Evolutionary conservation across 2,329 filamentous ascomycete species (phyloP), one percentile per base, ranked within the genome.

Genomic region (Colletotrichum sojae): DNA sequence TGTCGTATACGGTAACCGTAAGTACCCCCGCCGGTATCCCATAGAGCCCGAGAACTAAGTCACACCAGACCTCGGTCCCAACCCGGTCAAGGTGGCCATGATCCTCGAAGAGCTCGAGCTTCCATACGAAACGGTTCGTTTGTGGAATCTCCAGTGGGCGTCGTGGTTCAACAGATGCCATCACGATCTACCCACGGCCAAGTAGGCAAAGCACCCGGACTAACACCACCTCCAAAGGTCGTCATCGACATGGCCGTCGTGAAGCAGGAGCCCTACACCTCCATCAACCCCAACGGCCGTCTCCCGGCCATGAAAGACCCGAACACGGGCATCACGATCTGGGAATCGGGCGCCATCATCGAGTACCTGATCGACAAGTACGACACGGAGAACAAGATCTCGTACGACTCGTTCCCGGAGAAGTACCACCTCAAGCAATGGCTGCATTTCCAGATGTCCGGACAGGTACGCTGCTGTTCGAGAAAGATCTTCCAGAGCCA

Each of bases 41-140:
- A 36, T 36, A 10, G 31, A 4, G 3, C 31, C 8, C 31, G 31
- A 36, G 3, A 4, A 36, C 31, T 36, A 36, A 36, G 6, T 36
- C 10, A 36, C 10, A 36, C 31, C 59, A 63, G 59, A 16, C 16
- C 57, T 51, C 57, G 58, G 69, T 68, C 77, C 79, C 40, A 79
- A 78, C 62, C 77, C 75, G 5, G 72, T 65, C 48, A 80, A 81
- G 68, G 77, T 79, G 13, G 54, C 73, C 57, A 77, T 82, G 52
- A 52, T 78, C 18, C 72, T 82, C 3, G 79, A 81, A 54, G 81
- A 82, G 64, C 78, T 82, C 12, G 74, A 73, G 0, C 36, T 83
- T 4, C 77, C 78, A 4, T 82, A 81, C 71, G 76, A 76, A 20
- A 69, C 62, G 39, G 67, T 63, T 16, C n/a, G 25, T 46, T 16